Base-by-base conservation (phyloP, 1,284 basidiomycete genomes). In the Malassezia japonica region DNA sequence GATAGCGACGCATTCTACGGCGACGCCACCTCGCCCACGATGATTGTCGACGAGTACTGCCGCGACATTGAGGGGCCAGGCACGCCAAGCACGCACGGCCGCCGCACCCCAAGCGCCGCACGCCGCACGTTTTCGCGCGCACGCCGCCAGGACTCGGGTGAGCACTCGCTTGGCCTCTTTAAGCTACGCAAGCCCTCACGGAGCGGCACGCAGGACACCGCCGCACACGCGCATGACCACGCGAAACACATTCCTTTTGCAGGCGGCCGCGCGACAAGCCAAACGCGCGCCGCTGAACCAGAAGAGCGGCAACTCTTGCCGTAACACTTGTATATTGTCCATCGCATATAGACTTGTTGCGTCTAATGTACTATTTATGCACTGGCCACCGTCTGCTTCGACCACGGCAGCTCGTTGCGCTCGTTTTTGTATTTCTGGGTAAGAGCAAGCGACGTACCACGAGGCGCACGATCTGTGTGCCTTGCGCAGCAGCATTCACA, bases 401-500 rank as follows among this genome's bases (percentile, higher is more conserved):
- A 18, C n/a, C 38, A 40, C 13, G 15, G 24, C 13, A 24, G 12
- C 24, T 32, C 37, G 23, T 29, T 21, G 24, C 32, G 36, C 9
- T 31, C 40, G n/a, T 36, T 34, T 18, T 43, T 35, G 33, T 49
- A 49, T 6, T 28, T 24, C 48, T 24, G 39, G 18, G 38, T 40
- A 6, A 48, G 38, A 21, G 4, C 12, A 0, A 13, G 16, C 2
- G 24, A 68, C 68, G 47, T 55, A 71, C 68, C 34, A 61, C 18
- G 44, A 72, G 67, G 16, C 70, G 57, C 8, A 48, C 16, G 9
- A 58, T 47, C 46, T 72, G 70, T 5, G 44, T 57, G 12, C 56
- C 53, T 40, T 72, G 70, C 6, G 70, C 70, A 8, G 62, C 56
- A 13, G 66, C 64, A 47, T 72, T 72, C 18, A 65, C 68, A 25